Evolutionary conservation across 2,329 filamentous ascomycete genomes (phyloP).

Genomic region (Hypoxylon sp.): DNA sequence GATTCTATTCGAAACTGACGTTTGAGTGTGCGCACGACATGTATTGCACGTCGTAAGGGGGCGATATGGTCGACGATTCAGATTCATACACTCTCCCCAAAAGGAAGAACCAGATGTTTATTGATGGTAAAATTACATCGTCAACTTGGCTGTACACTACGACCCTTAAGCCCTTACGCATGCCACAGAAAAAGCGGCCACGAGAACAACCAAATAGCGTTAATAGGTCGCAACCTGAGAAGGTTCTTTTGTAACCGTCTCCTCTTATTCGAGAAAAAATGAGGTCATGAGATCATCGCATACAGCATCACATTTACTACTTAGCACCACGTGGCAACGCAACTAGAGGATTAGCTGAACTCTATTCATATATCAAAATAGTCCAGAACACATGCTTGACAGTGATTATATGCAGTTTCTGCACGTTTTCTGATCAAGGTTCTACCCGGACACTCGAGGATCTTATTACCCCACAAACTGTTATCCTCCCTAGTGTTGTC

Average conservation of each 20-base stretch:
- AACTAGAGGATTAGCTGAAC: slow-evolving; percentile 3
- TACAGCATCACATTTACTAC: not conserved
- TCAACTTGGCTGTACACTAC: not conserved
- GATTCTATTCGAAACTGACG: not conserved
- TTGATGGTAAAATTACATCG: not conserved
- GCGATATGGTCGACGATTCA: not conserved
- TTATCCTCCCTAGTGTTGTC: not conserved
- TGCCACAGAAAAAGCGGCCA: not conserved
- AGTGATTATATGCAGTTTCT: not conserved
- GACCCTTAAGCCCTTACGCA: not conserved
- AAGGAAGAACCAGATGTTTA: not conserved
- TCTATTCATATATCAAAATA: not conserved
- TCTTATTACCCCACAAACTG: not conserved
- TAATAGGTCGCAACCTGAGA: not conserved
- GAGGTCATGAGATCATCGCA: slow-evolving; percentile 6
- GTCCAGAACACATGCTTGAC: not conserved
- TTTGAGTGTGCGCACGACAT: not conserved
- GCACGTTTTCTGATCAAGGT: not conserved
- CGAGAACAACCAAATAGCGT: too few relatives aligned
- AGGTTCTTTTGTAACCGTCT: not conserved
- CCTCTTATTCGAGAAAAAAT: not conserved
- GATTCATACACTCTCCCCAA: not conserved
- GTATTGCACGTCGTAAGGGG: not conserved
- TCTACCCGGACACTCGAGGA: not conserved
- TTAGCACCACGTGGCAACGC: not conserved